Conservation (phyloP, 176 grass and related monocot genomes). For the Oryza punctata region DNA sequence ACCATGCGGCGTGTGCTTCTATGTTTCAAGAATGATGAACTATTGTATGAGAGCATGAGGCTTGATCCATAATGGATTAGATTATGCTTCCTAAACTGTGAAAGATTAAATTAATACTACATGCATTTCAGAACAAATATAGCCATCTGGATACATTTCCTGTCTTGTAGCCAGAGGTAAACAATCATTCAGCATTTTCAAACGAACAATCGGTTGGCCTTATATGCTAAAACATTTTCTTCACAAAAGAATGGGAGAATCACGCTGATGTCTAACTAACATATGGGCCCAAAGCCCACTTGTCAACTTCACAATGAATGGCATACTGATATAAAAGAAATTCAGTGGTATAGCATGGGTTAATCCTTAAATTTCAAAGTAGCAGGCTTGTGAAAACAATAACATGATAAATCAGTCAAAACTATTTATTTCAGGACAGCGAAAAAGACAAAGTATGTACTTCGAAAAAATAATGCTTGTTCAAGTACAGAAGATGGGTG, state of each 20-base stretch:
- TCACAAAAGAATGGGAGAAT: background rate
- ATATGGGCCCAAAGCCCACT: too few species aligned
- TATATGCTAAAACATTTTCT: background rate
- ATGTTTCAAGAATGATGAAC: background rate
- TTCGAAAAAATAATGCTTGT: background rate
- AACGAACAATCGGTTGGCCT: background rate
- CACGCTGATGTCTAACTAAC: too few species aligned
- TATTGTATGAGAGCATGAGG: background rate
- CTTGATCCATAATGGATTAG: background rate
- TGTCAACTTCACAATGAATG: too few species aligned
- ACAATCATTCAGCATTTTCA: background rate
- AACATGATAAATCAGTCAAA: background rate
- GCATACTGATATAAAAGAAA: background rate
- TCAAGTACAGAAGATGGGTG: slow-evolving; percentile 15
- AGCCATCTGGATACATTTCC: background rate
- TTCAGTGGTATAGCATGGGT: background rate
- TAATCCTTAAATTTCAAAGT: background rate
- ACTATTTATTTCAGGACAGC: background rate
- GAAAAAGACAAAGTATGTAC: background rate
- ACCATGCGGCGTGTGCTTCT: background rate
- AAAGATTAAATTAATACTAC: background rate
- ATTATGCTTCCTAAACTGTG: background rate
- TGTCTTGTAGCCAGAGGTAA: background rate
- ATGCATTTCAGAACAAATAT: background rate
- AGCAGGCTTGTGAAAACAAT: background rate